These are phyloP conservation scores for Hygrophila difformis DNA, from an alignment of 257 asterid genomes.

Conservation along the genomic window DNA sequence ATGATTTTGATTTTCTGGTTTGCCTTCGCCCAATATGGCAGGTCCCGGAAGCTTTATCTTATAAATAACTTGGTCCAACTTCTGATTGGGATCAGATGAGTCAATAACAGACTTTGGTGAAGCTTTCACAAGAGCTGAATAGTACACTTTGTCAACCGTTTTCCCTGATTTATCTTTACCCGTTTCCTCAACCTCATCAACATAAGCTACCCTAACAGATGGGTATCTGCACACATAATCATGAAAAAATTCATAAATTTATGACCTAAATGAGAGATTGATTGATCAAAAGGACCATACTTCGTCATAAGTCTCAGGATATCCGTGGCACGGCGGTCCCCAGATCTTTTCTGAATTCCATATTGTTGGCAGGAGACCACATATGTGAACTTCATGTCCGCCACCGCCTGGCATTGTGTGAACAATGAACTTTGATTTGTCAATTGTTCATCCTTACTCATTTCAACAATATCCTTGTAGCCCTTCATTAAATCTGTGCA, in stretches of 20 bases:
- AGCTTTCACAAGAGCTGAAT: conserved; percentile 94
- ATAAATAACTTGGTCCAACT: conserved; percentile 92
- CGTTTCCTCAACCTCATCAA: conserved; percentile 87
- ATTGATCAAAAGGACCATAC: conserved; percentile 30
- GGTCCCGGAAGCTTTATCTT: conserved; percentile 88
- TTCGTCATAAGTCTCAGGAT: conserved; percentile 86
- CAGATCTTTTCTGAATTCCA: conserved; percentile 86
- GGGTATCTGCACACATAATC: conserved; percentile 67
- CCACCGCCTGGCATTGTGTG: conserved; percentile 84
- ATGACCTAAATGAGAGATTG: conserved; percentile 13
- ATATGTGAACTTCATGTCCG: conserved; percentile 90
- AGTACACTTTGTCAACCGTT: conserved; percentile 73
- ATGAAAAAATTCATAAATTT: conserved; percentile 14
- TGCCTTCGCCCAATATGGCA: conserved; percentile 90
- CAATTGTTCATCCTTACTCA: conserved; percentile 51
- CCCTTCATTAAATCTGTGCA: conserved; percentile 83
- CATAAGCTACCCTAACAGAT: conserved; percentile 92
- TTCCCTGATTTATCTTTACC: conserved; percentile 46
- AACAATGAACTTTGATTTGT: conserved; percentile 62
- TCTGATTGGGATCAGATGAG: conserved; percentile 79
- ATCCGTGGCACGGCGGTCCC: conserved; percentile 70
- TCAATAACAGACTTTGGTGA: conserved; percentile 89
- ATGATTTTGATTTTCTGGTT: conserved; percentile 97
- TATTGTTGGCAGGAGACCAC: conserved; percentile 94
- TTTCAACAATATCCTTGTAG: conserved; percentile 76